Base-by-base conservation (phyloP, 495 filamentous ascomycete species). In the Penicillium cosmopolitanum region DNA sequence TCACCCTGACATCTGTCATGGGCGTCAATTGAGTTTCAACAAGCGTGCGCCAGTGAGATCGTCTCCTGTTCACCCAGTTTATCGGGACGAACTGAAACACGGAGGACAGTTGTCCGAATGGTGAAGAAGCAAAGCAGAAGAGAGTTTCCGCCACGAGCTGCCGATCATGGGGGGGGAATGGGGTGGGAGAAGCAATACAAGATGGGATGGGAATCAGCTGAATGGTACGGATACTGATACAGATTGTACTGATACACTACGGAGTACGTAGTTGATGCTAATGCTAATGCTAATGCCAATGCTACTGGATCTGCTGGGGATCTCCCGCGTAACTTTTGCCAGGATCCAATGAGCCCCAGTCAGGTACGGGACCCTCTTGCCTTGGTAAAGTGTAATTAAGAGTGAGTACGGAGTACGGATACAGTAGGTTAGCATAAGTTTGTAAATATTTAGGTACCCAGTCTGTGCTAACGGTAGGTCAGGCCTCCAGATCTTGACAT, bases 311-410 rank as follows among this genome's bases (percentile, higher is more conserved):
- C 75, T 75, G 63, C 70, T 66, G 70, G 66, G 75, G 75, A 78
- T 78, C 75, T 76, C 75, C 75, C 75, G 75, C 63, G 69, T 74
- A 71, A 65, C 67, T 76, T 76, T 71, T 18, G 51, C 52, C 62
- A 63, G 51, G 40, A 63, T 57, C 61, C 63, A 71, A 71, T 70
- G 56, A 69, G 64, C 66, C 66, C 66, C 58, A 58, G 47, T 40
- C 60, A 66, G 66, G 55, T 55, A 69, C 61, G 66, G 58, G 64
- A 58, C 61, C 64, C 64, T 64, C 58, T 64, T 61, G 53, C 60
- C 60, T 56, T 31, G 28, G 28, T 23, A 31, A 31, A 31, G 28
- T 31, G 28, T 31, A 31, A 31, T 23, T 23, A 21, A 21, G 19
- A 21, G 19, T 21, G 19, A 21, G 19, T 21, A 21, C 1, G 19